Percentiles rank a stretch among this genome's conserved stretches.
Evolutionary conservation across 2,329 filamentous ascomycete species (phyloP).

Genomic region (Alternaria metachromatica): DNA sequence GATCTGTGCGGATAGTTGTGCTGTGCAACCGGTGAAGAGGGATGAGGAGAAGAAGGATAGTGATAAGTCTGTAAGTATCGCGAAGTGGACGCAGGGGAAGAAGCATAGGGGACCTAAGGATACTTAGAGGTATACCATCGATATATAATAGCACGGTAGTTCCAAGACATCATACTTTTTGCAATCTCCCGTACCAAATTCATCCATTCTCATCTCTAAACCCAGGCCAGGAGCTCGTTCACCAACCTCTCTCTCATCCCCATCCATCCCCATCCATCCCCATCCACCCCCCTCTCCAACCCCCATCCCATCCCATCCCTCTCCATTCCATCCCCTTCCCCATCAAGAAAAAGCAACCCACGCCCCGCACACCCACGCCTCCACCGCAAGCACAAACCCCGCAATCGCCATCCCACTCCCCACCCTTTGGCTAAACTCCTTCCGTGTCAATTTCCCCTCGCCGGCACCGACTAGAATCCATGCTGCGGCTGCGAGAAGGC

Average conservation of each 20-base stretch:
- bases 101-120: neutral
- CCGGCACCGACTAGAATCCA: neutral
- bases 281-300: too few species aligned
- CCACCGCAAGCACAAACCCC: neutral
- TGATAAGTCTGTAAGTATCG: neutral
- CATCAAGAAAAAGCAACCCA: neutral
- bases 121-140: neutral
- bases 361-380: neutral
- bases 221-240: too few species aligned
- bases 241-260: too few species aligned
- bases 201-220: too few species aligned
- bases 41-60: neutral
- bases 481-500: conserved; percentile 22
- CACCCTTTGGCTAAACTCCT: neutral
- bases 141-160: neutral
- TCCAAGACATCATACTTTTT: neutral
- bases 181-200: too few species aligned
- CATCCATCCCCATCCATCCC: too few species aligned
- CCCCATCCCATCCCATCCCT: too few species aligned
- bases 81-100: neutral
- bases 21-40: neutral
- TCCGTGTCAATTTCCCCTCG: neutral
- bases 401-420: neutral
- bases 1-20: neutral
- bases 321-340: neutral